Evolutionary conservation across 371 early-diverging fungal species (phyloP).

Genomic region (Mortierella sp.): DNA sequence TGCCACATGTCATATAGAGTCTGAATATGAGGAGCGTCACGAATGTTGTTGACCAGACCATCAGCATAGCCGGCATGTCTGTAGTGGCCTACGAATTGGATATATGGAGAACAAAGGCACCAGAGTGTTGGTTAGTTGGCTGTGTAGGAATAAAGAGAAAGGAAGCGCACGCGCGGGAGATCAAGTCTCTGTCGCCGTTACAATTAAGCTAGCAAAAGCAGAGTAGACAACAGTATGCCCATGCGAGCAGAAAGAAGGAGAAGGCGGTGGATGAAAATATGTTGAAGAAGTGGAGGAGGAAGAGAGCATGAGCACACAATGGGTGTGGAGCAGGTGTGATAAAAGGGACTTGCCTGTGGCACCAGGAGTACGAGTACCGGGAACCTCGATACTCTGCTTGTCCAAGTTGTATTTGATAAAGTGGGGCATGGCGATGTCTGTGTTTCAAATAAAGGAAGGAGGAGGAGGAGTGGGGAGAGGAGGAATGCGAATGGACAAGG

Average conservation of each 20-base stretch:
- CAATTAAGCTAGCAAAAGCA: not conserved
- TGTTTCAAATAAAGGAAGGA: not conserved
- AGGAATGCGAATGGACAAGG: not conserved
- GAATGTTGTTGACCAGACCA: constrained; percentile 35
- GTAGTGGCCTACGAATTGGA: constrained; percentile 38
- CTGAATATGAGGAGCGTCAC: constrained; percentile 54
- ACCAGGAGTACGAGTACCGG: constrained; percentile 55
- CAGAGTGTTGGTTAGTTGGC: not conserved
- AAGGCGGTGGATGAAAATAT: not conserved
- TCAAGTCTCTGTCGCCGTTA: constrained; percentile 10
- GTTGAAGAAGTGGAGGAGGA: not conserved
- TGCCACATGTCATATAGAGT: constrained; percentile 58
- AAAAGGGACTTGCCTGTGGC: constrained; percentile 45
- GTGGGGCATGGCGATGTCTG: constrained; percentile 23
- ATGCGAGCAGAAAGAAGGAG: not conserved
- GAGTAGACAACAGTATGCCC: not conserved
- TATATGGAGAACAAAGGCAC: not conserved
- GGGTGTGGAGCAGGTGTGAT: not conserved
- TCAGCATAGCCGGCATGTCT: constrained; percentile 45
- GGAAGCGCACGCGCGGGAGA: not conserved
- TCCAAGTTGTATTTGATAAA: constrained; percentile 52
- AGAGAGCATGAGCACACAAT: not conserved
- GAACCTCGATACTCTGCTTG: constrained; percentile 56
- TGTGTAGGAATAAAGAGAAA: not conserved
- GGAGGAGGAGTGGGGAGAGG: not conserved